phyloP scores from a whole-genome alignment of 2,329 filamentous ascomycete genomes.

The Nigrospora osmanthi region DNA sequence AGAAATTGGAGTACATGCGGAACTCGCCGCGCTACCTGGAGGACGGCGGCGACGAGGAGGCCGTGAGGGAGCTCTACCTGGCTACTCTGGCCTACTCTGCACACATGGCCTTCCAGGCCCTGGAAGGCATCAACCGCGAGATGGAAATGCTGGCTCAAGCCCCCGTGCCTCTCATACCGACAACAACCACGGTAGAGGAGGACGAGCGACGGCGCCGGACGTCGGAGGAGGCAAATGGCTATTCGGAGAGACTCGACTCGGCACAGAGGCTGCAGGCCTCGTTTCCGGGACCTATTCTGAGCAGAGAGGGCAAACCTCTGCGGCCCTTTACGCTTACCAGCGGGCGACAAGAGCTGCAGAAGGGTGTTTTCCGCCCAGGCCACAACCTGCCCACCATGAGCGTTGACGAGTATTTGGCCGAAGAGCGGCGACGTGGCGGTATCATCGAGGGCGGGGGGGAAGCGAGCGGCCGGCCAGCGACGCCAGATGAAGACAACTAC shows the following conservation, averaged over 20 bases:
- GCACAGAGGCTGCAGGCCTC: constrained; percentile 41
- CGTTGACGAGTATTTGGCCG: constrained; percentile 94
- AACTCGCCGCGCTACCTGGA: constrained; percentile 30
- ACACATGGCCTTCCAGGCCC: constrained; percentile 74
- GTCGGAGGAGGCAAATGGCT: constrained; percentile 28
- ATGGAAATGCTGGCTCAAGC: constrained; percentile 72
- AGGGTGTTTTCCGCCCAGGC: constrained; percentile 80
- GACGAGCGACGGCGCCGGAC: constrained; percentile 32
- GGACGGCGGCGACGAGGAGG: constrained; percentile 73
- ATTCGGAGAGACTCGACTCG: constrained; percentile 68
- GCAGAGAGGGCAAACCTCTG: constrained; percentile 72
- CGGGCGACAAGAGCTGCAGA: constrained; percentile 64
- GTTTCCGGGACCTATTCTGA: constrained; percentile 65
- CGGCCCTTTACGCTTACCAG: constrained; percentile 84
- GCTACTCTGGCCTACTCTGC: constrained; percentile 65
- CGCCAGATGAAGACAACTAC: constrained; percentile 82
- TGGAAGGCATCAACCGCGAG: constrained; percentile 85
- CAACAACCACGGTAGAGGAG: constrained; percentile 36
- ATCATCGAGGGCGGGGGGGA: constrained; percentile 89
- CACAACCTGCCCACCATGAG: constrained; percentile 96
- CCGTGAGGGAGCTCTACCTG: constrained; percentile 71
- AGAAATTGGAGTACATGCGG: constrained; percentile 60
- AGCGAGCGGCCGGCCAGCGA: constrained; percentile 57
- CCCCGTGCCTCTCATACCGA: constrained; percentile 41
- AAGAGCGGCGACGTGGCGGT: constrained; percentile 75